A percentile compares a stretch with the other conserved stretches of the same genome.
Conservation (phyloP, 352 stramenopile genomes). For the Globisporangium lucens region DNA sequence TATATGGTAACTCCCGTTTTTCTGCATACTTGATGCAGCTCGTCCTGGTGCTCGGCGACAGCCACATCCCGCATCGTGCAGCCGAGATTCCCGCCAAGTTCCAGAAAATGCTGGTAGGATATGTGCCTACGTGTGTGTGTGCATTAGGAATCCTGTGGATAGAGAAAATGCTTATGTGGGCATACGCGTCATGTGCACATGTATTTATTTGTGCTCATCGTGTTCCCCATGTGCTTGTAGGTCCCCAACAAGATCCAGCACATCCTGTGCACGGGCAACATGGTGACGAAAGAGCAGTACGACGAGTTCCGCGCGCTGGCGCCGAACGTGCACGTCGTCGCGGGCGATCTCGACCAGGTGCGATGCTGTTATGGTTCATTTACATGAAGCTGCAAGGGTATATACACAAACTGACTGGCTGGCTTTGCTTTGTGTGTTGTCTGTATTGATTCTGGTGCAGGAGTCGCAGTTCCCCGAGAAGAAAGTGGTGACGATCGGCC, state of each 20-base stretch:
- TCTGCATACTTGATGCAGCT: constrained; percentile 62
- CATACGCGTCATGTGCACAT: background rate
- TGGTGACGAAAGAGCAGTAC: constrained; percentile 94
- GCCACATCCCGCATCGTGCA: constrained; percentile 94
- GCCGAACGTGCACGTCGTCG: constrained; percentile 95
- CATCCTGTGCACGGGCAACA: constrained; percentile 97
- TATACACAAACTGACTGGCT: background rate
- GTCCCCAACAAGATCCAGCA: constrained; percentile 98
- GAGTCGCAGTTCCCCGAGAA: constrained; percentile 90
- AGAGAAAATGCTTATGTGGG: background rate
- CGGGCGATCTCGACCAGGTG: constrained; percentile 94
- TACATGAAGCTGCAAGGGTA: background rate
- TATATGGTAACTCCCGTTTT: background rate
- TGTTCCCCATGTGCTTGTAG: constrained; percentile 35
- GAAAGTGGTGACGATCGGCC: constrained; percentile 94
- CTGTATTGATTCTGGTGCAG: constrained; percentile 20
- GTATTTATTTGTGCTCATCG: background rate
- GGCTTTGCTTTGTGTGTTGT: background rate
- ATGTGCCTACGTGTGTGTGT: background rate
- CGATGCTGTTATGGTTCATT: background rate
- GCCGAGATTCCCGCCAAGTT: constrained; percentile 97
- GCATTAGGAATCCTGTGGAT: too few species aligned
- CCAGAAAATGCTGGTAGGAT: constrained; percentile 86
- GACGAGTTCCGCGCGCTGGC: constrained; percentile 94
- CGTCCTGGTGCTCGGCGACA: constrained; percentile 96